Conservation (phyloP, 1,139 yeast genomes). For the Suhomyces bribrorum region DNA sequence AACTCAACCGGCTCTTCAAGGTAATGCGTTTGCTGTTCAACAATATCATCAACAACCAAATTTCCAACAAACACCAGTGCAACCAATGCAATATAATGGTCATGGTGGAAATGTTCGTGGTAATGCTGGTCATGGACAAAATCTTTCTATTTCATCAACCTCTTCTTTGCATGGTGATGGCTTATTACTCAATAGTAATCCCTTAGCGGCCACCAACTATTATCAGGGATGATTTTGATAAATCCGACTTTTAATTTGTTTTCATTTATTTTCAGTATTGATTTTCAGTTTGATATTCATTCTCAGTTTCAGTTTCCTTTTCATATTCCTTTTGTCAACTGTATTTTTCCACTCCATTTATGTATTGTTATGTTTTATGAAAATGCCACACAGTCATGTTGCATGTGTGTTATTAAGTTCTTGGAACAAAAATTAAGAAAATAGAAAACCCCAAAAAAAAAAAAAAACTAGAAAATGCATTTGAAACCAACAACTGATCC, state of each 20-base stretch:
- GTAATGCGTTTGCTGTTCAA: constrained; percentile 1
- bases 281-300: not conserved
- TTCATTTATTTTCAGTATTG: constrained; percentile 1
- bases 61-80: constrained; percentile 3
- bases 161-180: constrained; percentile 5
- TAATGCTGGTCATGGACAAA: constrained; percentile 6
- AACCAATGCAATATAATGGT: constrained; percentile 3
- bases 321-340: not conserved
- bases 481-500: not conserved
- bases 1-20: constrained; percentile 5
- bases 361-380: constrained; percentile 9
- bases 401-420: constrained; percentile 8
- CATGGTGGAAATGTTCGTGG: constrained; percentile 4
- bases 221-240: constrained; percentile 1
- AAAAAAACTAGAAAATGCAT: not conserved
- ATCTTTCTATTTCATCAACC: constrained; percentile 8
- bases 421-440: constrained; percentile 3
- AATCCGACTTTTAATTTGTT: constrained; percentile 2
- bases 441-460: constrained; percentile 1
- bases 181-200: constrained; percentile 5
- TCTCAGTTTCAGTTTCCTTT: not conserved
- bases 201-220: constrained; percentile 7
- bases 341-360: constrained; percentile 6
- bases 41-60: constrained; percentile 1
- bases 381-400: constrained; percentile 1